A percentile compares a stretch with the other conserved stretches of the same genome.
These are phyloP conservation scores for Naumovozyma castellii DNA, from an alignment of 805 yeast species.

Conservation along the genomic window DNA sequence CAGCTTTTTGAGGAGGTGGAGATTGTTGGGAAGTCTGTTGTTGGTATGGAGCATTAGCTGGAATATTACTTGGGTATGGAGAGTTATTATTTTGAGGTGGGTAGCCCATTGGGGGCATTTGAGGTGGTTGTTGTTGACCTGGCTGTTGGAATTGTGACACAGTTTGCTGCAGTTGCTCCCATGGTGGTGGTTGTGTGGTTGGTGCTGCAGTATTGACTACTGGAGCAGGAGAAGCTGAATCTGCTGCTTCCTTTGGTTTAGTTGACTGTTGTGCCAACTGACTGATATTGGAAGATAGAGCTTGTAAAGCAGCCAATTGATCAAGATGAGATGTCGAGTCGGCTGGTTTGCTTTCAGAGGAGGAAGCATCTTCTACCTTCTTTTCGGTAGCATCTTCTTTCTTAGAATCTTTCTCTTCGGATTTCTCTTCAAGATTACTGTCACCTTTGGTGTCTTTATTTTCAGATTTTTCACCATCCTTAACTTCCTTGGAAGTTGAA, in stretches of 20 bases:
- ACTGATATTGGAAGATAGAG: conserved; percentile 23
- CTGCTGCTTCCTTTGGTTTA: not conserved
- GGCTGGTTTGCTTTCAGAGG: conserved; percentile 13
- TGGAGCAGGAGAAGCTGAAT: not conserved
- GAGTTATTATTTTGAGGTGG: not conserved
- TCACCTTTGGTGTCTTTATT: conserved; percentile 8
- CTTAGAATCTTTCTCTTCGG: conserved; percentile 3
- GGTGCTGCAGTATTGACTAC: not conserved
- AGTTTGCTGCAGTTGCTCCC: conserved; percentile 25
- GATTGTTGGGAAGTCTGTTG: not conserved
- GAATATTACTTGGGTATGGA: not conserved
- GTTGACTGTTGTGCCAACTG: not conserved
- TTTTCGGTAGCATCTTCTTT: conserved; percentile 4
- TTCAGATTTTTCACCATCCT: conserved; percentile 4
- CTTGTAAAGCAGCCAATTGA: conserved; percentile 30
- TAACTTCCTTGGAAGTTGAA: conserved; percentile 9
- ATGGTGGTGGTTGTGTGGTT: conserved; percentile 7
- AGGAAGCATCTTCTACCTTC: conserved; percentile 10
- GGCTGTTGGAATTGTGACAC: conserved; percentile 22
- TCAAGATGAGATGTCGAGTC: conserved; percentile 13
- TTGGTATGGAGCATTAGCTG: not conserved
- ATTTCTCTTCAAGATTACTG: conserved; percentile 7
- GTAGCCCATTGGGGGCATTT: not conserved
- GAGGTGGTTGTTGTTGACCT: conserved; percentile 6
- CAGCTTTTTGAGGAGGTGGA: conserved; percentile 29